phyloP scores from a whole-genome alignment of 345 rosid genomes.

The Salix exigua region DNA sequence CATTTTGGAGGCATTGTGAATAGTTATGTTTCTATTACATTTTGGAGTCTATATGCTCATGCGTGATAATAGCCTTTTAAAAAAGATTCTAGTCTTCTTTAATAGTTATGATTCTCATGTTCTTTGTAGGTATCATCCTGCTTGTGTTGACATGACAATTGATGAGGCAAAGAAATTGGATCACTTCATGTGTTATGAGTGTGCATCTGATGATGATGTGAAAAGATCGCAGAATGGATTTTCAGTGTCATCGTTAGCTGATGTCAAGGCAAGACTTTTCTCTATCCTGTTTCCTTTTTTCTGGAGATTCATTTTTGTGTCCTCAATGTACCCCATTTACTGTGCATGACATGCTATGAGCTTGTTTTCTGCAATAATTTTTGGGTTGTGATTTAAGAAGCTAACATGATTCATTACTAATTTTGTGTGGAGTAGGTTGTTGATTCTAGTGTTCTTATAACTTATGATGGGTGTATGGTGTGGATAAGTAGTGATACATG shows the following conservation, averaged over 20 bases:
- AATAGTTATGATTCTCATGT: conserved; percentile 2
- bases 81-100: background rate
- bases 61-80: background rate
- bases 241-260: conserved; percentile 43
- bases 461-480: background rate
- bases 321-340: background rate
- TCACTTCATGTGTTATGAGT: conserved; percentile 69
- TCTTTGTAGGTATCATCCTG: conserved; percentile 76
- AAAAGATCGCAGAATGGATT: conserved; percentile 70
- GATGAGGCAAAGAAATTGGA: conserved; percentile 77
- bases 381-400: background rate
- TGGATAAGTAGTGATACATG: background rate
- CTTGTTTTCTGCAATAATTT: background rate
- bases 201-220: conserved; percentile 51
- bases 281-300: background rate
- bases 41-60: background rate
- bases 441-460: background rate
- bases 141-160: conserved; percentile 76
- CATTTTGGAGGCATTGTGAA: background rate
- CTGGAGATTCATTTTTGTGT: background rate
- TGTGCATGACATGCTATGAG: background rate
- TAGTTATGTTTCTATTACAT: background rate
- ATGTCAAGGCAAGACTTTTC: conserved; percentile 42
- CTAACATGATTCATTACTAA: background rate
- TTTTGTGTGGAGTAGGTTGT: background rate